A percentile compares a stretch with the other conserved stretches of the same genome.
These are phyloP conservation scores for Eucalyptus urophylla DNA, from an alignment of 345 rosid species.

Conservation along the genomic window DNA sequence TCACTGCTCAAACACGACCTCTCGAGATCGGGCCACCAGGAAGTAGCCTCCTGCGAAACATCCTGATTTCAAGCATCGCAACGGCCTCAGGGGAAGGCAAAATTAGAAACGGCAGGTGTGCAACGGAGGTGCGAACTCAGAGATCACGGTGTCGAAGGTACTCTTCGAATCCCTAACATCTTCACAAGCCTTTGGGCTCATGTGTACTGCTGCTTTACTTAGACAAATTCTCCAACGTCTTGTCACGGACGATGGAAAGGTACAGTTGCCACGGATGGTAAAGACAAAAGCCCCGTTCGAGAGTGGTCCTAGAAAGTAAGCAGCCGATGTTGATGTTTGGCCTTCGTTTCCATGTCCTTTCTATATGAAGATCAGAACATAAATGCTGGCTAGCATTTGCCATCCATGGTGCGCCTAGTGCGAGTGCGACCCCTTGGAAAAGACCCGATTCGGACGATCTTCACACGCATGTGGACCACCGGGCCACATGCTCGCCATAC, in stretches of 20 bases:
- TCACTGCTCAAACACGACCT: background rate
- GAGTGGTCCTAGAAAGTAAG: background rate
- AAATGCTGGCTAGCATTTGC: background rate
- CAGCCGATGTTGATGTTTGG: background rate
- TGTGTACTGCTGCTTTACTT: background rate
- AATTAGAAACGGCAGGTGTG: background rate
- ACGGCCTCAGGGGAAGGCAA: background rate
- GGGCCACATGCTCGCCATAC: background rate
- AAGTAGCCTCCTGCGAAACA: background rate
- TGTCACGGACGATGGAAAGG: background rate
- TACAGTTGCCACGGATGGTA: background rate
- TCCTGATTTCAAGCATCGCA: background rate
- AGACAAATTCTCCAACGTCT: background rate
- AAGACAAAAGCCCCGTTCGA: background rate
- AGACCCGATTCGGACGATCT: background rate
- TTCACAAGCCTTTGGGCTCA: background rate
- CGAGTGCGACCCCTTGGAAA: background rate
- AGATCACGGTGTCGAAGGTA: background rate
- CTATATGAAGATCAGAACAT: background rate
- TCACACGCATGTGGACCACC: background rate
- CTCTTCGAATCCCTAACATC: background rate
- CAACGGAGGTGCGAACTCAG: background rate
- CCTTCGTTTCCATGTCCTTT: background rate
- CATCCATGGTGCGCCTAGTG: background rate
- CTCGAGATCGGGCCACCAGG: background rate